Evolutionary conservation across 352 stramenopile genomes (phyloP).

Genomic region (Pythium brachiatum): DNA sequence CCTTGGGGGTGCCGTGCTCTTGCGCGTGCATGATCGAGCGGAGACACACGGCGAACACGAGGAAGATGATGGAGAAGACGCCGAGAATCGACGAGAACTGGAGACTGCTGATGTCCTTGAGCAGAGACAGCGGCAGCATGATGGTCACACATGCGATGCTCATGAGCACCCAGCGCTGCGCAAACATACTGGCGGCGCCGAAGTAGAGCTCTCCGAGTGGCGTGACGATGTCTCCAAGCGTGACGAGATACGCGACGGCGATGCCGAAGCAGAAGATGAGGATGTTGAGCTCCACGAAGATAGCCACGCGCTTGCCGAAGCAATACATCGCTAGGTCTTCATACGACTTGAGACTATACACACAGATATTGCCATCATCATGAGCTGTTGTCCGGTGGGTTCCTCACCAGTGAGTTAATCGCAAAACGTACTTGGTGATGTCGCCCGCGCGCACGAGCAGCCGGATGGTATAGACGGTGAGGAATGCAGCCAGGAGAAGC

Average conservation of each 20-base stretch:
- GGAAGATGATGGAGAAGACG: constrained; percentile 83
- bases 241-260: constrained; percentile 81
- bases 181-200: constrained; percentile 49
- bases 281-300: constrained; percentile 86
- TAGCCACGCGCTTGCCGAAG: constrained; percentile 79
- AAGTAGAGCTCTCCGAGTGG: constrained; percentile 75
- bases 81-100: constrained; percentile 85
- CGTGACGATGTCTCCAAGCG: constrained; percentile 77
- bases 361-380: background rate
- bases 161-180: constrained; percentile 80
- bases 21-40: constrained; percentile 72
- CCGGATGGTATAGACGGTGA: constrained; percentile 84
- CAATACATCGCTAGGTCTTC: constrained; percentile 82
- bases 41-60: constrained; percentile 76
- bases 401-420: background rate
- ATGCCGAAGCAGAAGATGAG: constrained; percentile 86
- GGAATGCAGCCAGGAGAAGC: constrained; percentile 57
- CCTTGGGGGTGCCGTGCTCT: constrained; percentile 51
- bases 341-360: constrained; percentile 74
- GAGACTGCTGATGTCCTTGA: constrained; percentile 83
- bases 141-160: constrained; percentile 67
- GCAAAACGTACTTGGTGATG: constrained; percentile 64
- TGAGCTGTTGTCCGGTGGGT: background rate
- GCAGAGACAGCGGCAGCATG: constrained; percentile 81
- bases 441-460: constrained; percentile 75